Evolutionary conservation across 2,329 filamentous ascomycete genomes (phyloP), one percentile per base, ranked within the genome.

Genomic region (Colletotrichum sp.): DNA sequence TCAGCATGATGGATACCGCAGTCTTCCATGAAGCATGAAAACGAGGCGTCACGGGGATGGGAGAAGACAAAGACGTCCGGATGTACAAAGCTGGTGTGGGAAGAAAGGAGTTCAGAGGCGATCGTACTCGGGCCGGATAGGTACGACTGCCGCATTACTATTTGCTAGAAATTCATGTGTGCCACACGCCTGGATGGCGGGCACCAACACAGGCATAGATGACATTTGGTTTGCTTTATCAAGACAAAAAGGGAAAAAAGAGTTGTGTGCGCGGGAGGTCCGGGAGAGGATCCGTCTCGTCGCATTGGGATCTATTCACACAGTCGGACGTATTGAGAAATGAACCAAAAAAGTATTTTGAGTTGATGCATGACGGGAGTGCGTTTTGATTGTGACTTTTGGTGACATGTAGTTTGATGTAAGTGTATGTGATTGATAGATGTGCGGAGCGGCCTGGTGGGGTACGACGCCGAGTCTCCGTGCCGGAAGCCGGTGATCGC

Each of bases 201-300:
- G 69, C 69, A 59, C 73, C 9, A 64, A 49, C 36, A 75, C 52
- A 62, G 62, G 69, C 69, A 75, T 72, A 73, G 70, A 76, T 68
- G 69, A 76, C 55, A 72, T 71, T 66, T 67, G 66, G 59, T 69
- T 66, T 49, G 52, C 27, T 69, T 73, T 67, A 16, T 29, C 12
- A 27, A 68, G 25, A 44, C 16, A 30, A 29, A n/a, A 29, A 39
- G 32, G 44, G 27, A 61, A 62, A 68, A 62, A 19, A 61, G 34
- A 61, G 39, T n/a, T 36, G 30, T 32, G 52, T n/a, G 44, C 44
- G 19, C 44, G 44, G 69, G 32, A 25, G 30, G 52, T 25, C 22
- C 36, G 62, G 66, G 72, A 75, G 59, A 44, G 15, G 36, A 25
- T 39, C 36, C n/a, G 61, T 55, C 68, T 32, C 49, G 61, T 52